A percentile compares a stretch with the other conserved stretches of the same genome.
These are phyloP conservation scores for Malus hybrid DNA, from an alignment of 331 rosid species.

Conservation along the genomic window DNA sequence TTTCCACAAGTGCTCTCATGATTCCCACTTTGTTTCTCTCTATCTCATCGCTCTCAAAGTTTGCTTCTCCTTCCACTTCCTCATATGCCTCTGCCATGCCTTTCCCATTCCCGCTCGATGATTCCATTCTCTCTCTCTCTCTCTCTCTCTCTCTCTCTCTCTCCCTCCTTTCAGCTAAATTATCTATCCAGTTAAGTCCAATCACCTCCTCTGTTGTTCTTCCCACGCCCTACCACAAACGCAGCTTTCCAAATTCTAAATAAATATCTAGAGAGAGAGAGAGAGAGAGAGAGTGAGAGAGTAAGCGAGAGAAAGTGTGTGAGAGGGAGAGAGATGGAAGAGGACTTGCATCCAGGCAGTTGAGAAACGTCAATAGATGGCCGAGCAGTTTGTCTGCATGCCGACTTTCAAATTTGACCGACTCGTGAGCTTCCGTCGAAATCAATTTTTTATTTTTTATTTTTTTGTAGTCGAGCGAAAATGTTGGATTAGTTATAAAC, in stretches of 20 bases:
- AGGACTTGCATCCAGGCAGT: neutral
- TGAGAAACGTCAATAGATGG: neutral
- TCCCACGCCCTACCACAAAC: neutral
- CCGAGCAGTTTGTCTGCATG: neutral
- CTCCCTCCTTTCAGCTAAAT: neutral
- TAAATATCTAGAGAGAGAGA: neutral
- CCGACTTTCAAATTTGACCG: neutral
- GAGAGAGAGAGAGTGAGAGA: neutral
- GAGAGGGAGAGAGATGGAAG: neutral
- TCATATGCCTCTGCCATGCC: conserved; percentile 5
- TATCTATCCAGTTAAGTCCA: neutral
- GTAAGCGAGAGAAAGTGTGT: neutral
- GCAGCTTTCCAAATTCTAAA: neutral
- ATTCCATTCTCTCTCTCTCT: neutral
- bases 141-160: neutral
- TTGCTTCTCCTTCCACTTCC: neutral
- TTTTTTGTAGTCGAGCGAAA: too few species aligned
- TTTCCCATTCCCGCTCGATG: neutral
- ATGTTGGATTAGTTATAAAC: too few species aligned
- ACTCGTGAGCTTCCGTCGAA: neutral
- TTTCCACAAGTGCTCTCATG: conserved; percentile 39
- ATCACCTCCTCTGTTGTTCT: neutral
- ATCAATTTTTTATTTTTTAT: too few species aligned
- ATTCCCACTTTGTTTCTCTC: conserved; percentile 41
- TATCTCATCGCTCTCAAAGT: conserved; percentile 25